Conservation (phyloP, 352 stramenopile genomes). For the Pythium volutum region DNA sequence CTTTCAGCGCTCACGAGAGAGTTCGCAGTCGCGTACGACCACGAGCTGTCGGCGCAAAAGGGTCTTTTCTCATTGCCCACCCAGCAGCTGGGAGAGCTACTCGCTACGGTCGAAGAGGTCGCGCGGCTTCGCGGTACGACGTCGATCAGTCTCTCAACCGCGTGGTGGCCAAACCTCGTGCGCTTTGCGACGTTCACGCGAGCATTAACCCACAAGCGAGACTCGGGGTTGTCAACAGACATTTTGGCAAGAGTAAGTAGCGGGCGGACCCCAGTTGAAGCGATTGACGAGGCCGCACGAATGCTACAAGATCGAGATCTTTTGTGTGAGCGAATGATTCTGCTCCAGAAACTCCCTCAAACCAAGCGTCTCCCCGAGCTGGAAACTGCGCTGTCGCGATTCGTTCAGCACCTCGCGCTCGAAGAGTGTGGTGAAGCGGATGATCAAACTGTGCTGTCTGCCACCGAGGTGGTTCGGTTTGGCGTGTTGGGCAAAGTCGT, state of each 20-base stretch:
- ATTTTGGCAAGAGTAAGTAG: conserved; percentile 50
- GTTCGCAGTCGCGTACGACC: conserved; percentile 55
- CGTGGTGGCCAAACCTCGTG: conserved; percentile 61
- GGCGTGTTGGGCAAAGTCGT: conserved; percentile 61
- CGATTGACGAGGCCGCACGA: conserved; percentile 42
- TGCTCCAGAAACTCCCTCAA: conserved; percentile 67
- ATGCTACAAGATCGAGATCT: conserved; percentile 34
- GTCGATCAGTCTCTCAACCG: conserved; percentile 36
- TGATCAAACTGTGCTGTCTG: conserved; percentile 72
- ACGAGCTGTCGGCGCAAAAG: conserved; percentile 62
- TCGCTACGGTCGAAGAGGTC: conserved; percentile 62
- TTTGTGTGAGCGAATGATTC: conserved; percentile 46
- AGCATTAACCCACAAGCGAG: conserved; percentile 44
- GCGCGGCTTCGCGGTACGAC: conserved; percentile 47
- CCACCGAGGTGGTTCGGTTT: conserved; percentile 54
- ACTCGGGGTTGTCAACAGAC: conserved; percentile 29
- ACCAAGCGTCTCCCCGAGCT: conserved; percentile 47
- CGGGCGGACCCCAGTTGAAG: conserved; percentile 53
- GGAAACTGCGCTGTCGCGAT: conserved; percentile 41
- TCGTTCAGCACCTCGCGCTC: conserved; percentile 58
- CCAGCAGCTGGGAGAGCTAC: conserved; percentile 60
- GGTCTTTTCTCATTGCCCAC: conserved; percentile 61
- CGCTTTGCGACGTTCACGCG: conserved; percentile 61
- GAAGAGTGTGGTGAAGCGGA: conserved; percentile 77
- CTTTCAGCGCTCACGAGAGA: conserved; percentile 50